Base-by-base conservation (phyloP, 306 rosid genomes). In the Biancaea sappan region DNA sequence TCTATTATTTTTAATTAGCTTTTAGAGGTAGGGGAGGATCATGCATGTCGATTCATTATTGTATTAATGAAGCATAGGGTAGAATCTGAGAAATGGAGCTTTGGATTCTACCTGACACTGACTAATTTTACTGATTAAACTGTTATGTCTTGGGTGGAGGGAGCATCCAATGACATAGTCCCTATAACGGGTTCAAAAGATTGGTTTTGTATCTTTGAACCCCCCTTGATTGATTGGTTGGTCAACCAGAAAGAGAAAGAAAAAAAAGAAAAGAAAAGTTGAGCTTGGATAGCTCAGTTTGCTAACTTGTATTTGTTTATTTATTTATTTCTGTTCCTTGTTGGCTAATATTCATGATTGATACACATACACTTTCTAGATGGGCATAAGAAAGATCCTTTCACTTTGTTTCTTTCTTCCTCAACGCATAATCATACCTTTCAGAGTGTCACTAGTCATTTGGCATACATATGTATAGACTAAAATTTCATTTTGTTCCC, bases 111-210 rank as follows among this genome's bases (percentile, higher is more conserved):
- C 83, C 84, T 76, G 62, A 11, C 46, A 14, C 25, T 6, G 46
- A 61, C 67, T 21, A 59, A 31, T 32, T 8, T 59, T 22, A 85
- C 89, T 79, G 58, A 75, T 80, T 68, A 18, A 72, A n/a, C 70
- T 60, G 72, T 65, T 72, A 70, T 77, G 88, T 68, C 84, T 71
- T 11, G 80, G 85, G 21, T 38, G 90, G 82, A 80, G 29, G 82
- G 76, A 89, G 94, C 94, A 84, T 89, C 91, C 89, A 43, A 84
- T 73, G 91, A 73, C 87, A 82, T 40, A 47, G 61, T 50, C 44
- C 44, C 59, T 48, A 62, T 78, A 58, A 21, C 41, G 35, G 77
- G 92, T 78, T 75, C 85, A 80, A 80, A 84, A 89, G 91, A 84
- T 78, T 76, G 82, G 64, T 82, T 86, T 89, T 86, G 28, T 82